Evolutionary conservation across 2,329 filamentous ascomycete species (phyloP).

Genomic region (Botrytis sinoallii): DNA sequence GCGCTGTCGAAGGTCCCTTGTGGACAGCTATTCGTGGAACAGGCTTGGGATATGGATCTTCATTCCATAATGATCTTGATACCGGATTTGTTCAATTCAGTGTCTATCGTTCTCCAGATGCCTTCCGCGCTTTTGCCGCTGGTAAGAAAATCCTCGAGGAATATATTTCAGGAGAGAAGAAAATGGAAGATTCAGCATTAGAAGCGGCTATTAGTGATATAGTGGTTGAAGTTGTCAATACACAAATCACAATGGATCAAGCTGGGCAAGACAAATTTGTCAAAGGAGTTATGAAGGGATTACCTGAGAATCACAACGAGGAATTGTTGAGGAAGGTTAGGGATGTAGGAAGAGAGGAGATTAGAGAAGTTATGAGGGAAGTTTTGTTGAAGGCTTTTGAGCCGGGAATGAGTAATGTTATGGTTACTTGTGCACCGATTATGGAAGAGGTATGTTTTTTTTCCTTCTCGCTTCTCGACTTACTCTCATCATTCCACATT

Average conservation of each 20-base stretch:
- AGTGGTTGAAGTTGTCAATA: conserved; percentile 80
- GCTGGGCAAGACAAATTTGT: conserved; percentile 84
- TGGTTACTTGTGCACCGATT: conserved; percentile 82
- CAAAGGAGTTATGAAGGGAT: conserved; percentile 71
- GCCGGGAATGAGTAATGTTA: conserved; percentile 75
- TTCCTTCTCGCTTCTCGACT: not conserved
- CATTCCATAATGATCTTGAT: conserved; percentile 74
- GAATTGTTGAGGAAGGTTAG: conserved; percentile 74
- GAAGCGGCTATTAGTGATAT: conserved; percentile 90
- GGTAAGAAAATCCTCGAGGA: conserved; percentile 71
- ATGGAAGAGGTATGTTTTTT: conserved; percentile 71
- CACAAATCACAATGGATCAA: conserved; percentile 78
- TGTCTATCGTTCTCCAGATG: conserved; percentile 87
- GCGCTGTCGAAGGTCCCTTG: conserved; percentile 88
- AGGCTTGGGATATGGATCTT: conserved; percentile 86
- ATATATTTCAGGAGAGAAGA: conserved; percentile 66
- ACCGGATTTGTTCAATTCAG: conserved; percentile 78
- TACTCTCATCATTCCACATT: conserved; percentile 3
- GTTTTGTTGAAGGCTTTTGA: conserved; percentile 78
- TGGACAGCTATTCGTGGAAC: conserved; percentile 93
- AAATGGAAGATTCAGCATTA: conserved; percentile 66
- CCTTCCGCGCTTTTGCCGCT: conserved; percentile 78
- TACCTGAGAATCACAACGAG: conserved; percentile 75
- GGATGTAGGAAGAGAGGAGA: conserved; percentile 70
- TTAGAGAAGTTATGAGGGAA: conserved; percentile 69